These are phyloP conservation scores for Sarocladiaceae sp. DNA, from an alignment of 2,329 filamentous ascomycete genomes.

Conservation along the genomic window DNA sequence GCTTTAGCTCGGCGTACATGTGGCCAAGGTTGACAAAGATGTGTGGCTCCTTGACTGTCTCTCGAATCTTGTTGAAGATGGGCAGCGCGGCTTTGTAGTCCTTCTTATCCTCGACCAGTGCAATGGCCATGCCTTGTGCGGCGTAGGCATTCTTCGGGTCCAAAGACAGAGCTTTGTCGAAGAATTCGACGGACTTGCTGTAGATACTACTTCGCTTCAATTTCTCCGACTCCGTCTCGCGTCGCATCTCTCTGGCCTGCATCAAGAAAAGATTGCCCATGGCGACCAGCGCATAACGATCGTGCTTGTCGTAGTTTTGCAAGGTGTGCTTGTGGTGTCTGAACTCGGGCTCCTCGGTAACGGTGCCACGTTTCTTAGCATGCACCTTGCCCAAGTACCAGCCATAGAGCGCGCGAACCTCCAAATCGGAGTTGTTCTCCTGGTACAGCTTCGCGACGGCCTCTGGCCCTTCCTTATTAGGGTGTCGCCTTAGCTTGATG, in stretches of 20 bases:
- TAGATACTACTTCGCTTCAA: slow-evolving; percentile 85
- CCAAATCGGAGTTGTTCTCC: slow-evolving; percentile 75
- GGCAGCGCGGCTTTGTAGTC: slow-evolving; percentile 76
- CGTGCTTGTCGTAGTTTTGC: slow-evolving; percentile 92
- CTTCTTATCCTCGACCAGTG: slow-evolving; percentile 89
- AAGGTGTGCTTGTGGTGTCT: slow-evolving; percentile 95
- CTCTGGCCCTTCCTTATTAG: slow-evolving; percentile 80
- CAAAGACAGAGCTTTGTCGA: slow-evolving; percentile 93
- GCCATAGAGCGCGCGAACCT: slow-evolving; percentile 87
- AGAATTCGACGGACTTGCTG: slow-evolving; percentile 91
- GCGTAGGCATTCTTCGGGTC: slow-evolving; percentile 94
- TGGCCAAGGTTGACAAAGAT: slow-evolving; percentile 93
- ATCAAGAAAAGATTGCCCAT: slow-evolving; percentile 93
- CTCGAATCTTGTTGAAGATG: slow-evolving; percentile 84
- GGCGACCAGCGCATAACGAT: slow-evolving; percentile 89
- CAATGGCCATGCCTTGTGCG: slow-evolving; percentile 91
- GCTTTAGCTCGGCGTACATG: slow-evolving; percentile 82
- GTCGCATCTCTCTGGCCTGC: slow-evolving; percentile 88
- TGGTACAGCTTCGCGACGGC: slow-evolving; percentile 81
- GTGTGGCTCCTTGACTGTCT: slow-evolving; percentile 81
- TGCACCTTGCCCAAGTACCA: slow-evolving; percentile 84
- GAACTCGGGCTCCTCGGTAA: slow-evolving; percentile 85
- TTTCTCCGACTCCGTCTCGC: slow-evolving; percentile 82
- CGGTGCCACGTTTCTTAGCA: slow-evolving; percentile 74
- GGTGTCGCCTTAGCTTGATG: slow-evolving; percentile 74